Evolutionary conservation across 805 yeast genomes (phyloP), one percentile per base, ranked within the genome.

Genomic region (Kluyveromyces dobzhanskii): DNA sequence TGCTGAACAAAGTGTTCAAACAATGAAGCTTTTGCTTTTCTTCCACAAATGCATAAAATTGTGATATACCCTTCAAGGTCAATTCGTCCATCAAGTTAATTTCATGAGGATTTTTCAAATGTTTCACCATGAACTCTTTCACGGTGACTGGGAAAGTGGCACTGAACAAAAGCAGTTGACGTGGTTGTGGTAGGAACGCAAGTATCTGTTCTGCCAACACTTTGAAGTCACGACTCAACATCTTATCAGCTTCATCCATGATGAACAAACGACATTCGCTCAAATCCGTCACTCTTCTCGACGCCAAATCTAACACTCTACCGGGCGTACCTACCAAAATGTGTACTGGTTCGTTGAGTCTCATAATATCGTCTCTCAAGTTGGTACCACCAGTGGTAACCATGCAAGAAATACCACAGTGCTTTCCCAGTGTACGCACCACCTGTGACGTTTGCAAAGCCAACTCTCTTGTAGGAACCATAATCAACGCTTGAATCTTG

Each of bases 191-290:
- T 73, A 90, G 78, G 56, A 82, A 85, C 32, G 70, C 69, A 52
- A 92, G 70, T 45, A 90, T 83, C 61, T 85, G 94, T 61, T 85
- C 94, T 47, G 90, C 85, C 41, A 88, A 80, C 26, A 76, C 75
- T 50, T 83, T 82, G 64, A 92, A 92, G 56, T 92, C 98, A 51
- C 85, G 78, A 28, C 92, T 78, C 44, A 92, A 74, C 83, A 92
- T 85, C 64, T 92, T 92, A 65, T 92, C 98, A 42, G 98, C 98
- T 71, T 92, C 98, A 64, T 92, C 98, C 97, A 92, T 87, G 39
- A 94, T 80, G 60, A 92, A 87, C 61, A 85, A 70, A 32, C 83
- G 80, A 65, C 95, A 85, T 45, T 81, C 83, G 40, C 85, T 78
- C 44, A 92, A 74, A 57, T 90, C 94, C 10, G 95, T 95, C 40